Percentiles rank a stretch among this genome's conserved stretches.
phyloP scores from a whole-genome alignment of 805 yeast genomes.

The Kuraishia ogatae region DNA sequence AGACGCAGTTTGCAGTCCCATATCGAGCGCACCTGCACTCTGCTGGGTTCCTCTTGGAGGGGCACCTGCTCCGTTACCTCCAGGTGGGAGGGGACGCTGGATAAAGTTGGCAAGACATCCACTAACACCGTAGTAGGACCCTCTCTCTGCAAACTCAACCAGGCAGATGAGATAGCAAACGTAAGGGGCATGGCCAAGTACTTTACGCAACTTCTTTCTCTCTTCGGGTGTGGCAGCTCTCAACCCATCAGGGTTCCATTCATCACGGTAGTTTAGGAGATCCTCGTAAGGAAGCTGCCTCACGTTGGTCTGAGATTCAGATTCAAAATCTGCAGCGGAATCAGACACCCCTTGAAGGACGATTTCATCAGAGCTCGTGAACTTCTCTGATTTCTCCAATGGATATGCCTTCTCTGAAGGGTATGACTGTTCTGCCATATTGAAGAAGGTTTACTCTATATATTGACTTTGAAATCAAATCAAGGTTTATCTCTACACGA shows the following conservation, averaged over 20 bases:
- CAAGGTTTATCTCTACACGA: neutral
- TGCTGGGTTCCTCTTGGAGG: slow-evolving; percentile 20
- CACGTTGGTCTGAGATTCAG: slow-evolving; percentile 32
- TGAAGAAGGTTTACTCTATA: too few relatives aligned
- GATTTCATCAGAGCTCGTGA: neutral
- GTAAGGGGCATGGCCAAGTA: slow-evolving; percentile 39
- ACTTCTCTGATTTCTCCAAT: neutral
- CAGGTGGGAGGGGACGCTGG: slow-evolving; percentile 41
- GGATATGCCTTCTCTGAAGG: neutral
- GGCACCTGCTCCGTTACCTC: slow-evolving; percentile 37
- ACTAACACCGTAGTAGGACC: slow-evolving; percentile 42
- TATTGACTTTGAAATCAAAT: too few relatives aligned
- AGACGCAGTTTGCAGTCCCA: slow-evolving; percentile 35
- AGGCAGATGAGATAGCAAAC: slow-evolving; percentile 39
- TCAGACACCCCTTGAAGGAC: too few relatives aligned
- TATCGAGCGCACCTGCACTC: slow-evolving; percentile 33
- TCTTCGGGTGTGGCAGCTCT: slow-evolving; percentile 20
- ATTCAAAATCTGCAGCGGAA: neutral
- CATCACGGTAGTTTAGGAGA: slow-evolving; percentile 27
- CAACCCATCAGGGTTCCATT: slow-evolving; percentile 20
- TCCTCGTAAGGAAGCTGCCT: slow-evolving; percentile 26
- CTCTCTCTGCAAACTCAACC: slow-evolving; percentile 45
- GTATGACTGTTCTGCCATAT: neutral
- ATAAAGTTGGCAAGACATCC: slow-evolving; percentile 41
- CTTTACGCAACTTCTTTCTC: slow-evolving; percentile 21